These are phyloP conservation scores for Paramyrothecium roridum DNA, from an alignment of 2,329 filamentous ascomycete species.

Conservation along the genomic window DNA sequence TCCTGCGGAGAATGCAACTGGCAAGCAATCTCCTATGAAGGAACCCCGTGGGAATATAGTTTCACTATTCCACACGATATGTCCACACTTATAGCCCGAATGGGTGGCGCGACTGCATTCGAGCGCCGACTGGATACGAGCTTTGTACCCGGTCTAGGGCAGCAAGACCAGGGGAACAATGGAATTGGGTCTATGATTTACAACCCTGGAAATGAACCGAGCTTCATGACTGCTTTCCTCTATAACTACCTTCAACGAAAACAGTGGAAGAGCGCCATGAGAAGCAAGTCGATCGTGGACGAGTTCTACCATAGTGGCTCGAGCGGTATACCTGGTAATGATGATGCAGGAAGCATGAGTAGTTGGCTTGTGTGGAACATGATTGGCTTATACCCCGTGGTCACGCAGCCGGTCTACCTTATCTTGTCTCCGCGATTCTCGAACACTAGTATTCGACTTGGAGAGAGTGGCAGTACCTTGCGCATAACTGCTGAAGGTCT, in stretches of 20 bases:
- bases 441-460: conserved; percentile 44
- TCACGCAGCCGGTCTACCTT: conserved; percentile 54
- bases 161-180: conserved; percentile 47
- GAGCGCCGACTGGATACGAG: conserved; percentile 42
- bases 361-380: conserved; percentile 55
- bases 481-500: conserved; percentile 43
- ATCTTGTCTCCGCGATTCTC: conserved; percentile 48
- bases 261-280: conserved; percentile 48
- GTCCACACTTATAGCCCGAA: conserved; percentile 43
- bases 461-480: conserved; percentile 32
- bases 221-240: conserved; percentile 52
- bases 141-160: conserved; percentile 34
- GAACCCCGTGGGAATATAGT: conserved; percentile 44
- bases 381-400: conserved; percentile 53
- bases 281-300: conserved; percentile 45
- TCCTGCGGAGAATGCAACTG: conserved; percentile 45
- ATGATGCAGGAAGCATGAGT: conserved; percentile 58
- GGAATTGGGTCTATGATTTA: conserved; percentile 41
- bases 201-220: conserved; percentile 54
- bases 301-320: conserved; percentile 33
- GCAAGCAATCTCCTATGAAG: conserved; percentile 40
- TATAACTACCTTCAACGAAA: conserved; percentile 50
- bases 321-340: conserved; percentile 53
- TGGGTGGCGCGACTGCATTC: conserved; percentile 48
- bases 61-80: conserved; percentile 59